These are phyloP conservation scores for Boletellus sp. DNA, from an alignment of 768 basidiomycete genomes.

Conservation along the genomic window DNA sequence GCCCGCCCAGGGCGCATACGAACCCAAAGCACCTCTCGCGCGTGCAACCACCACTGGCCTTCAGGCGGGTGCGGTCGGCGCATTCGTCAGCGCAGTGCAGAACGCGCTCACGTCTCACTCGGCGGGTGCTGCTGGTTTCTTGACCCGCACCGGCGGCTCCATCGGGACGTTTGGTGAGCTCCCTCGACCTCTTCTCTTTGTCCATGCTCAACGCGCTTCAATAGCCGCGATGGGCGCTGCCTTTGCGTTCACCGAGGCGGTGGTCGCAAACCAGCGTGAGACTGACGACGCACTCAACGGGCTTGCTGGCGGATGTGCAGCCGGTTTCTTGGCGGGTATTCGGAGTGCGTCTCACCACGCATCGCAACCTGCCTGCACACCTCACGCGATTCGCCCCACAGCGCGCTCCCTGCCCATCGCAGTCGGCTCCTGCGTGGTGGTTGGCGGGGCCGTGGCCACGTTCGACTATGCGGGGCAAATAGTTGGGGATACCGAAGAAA, in stretches of 20 bases:
- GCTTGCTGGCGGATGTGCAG: constrained; percentile 85
- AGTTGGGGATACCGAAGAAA: constrained; percentile 41
- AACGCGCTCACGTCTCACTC: constrained; percentile 78
- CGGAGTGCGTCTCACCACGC: constrained; percentile 49
- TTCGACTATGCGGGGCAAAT: constrained; percentile 77
- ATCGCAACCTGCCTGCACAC: background rate
- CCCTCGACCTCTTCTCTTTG: background rate
- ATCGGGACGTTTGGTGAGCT: constrained; percentile 87
- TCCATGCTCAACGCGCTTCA: constrained; percentile 5
- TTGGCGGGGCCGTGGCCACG: constrained; percentile 77
- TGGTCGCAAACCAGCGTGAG: constrained; percentile 76
- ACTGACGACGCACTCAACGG: constrained; percentile 80
- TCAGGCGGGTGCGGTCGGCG: constrained; percentile 63
- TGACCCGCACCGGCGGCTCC: constrained; percentile 84
- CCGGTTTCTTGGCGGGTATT: constrained; percentile 87
- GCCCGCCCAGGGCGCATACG: constrained; percentile 29
- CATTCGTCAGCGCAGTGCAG: constrained; percentile 69
- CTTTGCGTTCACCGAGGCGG: constrained; percentile 78
- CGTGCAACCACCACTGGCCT: constrained; percentile 56
- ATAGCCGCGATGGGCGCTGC: constrained; percentile 86
- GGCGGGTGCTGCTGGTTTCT: constrained; percentile 77
- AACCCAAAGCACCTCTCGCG: constrained; percentile 52
- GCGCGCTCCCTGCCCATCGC: constrained; percentile 84
- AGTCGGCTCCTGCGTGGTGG: constrained; percentile 69
- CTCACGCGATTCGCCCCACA: constrained; percentile 31